These are phyloP conservation scores for Cornus florida DNA, from an alignment of 148 eudicot genomes.

Conservation along the genomic window DNA sequence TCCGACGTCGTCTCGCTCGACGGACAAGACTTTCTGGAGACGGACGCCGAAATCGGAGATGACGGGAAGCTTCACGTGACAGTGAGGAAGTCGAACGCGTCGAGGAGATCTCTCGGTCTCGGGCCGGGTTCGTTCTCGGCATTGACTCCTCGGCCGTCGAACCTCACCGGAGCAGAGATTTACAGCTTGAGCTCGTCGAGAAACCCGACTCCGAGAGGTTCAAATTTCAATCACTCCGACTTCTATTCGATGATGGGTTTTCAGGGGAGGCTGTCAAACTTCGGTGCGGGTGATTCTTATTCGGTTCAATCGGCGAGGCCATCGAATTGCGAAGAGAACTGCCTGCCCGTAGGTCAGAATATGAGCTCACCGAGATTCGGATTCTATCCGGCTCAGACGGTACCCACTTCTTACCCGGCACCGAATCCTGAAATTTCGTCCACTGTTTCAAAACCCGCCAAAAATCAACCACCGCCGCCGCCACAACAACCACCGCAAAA, in stretches of 20 bases:
- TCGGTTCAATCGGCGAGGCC: conserved; percentile 82
- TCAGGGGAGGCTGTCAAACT: conserved; percentile 65
- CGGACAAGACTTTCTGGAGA: conserved; percentile 71
- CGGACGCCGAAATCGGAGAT: conserved; percentile 72
- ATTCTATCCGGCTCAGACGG: conserved; percentile 38
- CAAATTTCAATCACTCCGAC: conserved; percentile 79
- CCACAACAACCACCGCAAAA: background rate
- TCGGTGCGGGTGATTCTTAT: conserved; percentile 68
- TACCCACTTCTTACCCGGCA: conserved; percentile 55
- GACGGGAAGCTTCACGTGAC: conserved; percentile 85
- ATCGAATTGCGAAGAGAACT: conserved; percentile 75
- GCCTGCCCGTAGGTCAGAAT: conserved; percentile 24
- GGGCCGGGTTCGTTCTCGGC: no score
- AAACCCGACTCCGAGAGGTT: conserved; percentile 88
- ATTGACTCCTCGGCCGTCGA: conserved; percentile 72
- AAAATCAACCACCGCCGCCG: background rate
- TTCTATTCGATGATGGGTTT: conserved; percentile 94
- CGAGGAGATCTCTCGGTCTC: conserved; percentile 51
- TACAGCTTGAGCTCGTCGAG: conserved; percentile 85
- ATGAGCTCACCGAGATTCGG: conserved; percentile 67
- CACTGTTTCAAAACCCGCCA: conserved; percentile 11
- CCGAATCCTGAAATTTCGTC: conserved; percentile 74
- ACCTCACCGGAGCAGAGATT: conserved; percentile 88
- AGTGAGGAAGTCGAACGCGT: conserved; percentile 78
- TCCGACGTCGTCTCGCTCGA: conserved; percentile 82